These are phyloP conservation scores for Wilcoxina mikolae DNA, from an alignment of 495 filamentous ascomycete species.

Conservation along the genomic window DNA sequence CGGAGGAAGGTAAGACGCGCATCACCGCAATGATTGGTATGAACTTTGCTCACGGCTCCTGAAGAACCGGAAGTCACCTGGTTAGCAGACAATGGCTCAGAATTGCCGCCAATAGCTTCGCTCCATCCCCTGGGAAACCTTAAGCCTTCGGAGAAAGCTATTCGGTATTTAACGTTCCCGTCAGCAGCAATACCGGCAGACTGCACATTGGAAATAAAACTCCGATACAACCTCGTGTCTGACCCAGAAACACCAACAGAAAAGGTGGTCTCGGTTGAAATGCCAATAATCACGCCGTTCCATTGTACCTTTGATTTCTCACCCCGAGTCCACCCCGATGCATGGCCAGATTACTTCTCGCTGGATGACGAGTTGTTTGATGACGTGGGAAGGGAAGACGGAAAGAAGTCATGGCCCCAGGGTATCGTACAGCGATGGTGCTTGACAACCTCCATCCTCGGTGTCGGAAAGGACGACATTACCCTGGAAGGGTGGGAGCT, in stretches of 20 bases:
- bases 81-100: constrained; percentile 7
- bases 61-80: constrained; percentile 18
- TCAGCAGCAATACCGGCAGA: constrained; percentile 40
- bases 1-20: constrained; percentile 7
- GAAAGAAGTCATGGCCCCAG: constrained; percentile 21
- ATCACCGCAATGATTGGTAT: constrained; percentile 20
- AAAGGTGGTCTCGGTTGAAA: constrained; percentile 47
- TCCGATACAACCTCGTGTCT: constrained; percentile 60
- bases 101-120: constrained; percentile 9
- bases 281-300: constrained; percentile 68
- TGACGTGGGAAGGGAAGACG: constrained; percentile 31
- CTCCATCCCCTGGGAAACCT: constrained; percentile 37
- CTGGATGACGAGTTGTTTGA: constrained; percentile 31
- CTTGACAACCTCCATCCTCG: constrained; percentile 51
- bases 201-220: constrained; percentile 55
- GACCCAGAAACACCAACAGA: constrained; percentile 73
- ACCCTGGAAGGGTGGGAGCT: constrained; percentile 46
- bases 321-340: constrained; percentile 56
- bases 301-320: constrained; percentile 75
- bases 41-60: constrained; percentile 20
- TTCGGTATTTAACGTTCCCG: constrained; percentile 36
- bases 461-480: constrained; percentile 46
- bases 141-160: constrained; percentile 31
- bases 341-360: constrained; percentile 77
- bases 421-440: constrained; percentile 74